Conservation (phyloP, 192 early-diverging fungal genomes). For the Coemansia interrupta region DNA sequence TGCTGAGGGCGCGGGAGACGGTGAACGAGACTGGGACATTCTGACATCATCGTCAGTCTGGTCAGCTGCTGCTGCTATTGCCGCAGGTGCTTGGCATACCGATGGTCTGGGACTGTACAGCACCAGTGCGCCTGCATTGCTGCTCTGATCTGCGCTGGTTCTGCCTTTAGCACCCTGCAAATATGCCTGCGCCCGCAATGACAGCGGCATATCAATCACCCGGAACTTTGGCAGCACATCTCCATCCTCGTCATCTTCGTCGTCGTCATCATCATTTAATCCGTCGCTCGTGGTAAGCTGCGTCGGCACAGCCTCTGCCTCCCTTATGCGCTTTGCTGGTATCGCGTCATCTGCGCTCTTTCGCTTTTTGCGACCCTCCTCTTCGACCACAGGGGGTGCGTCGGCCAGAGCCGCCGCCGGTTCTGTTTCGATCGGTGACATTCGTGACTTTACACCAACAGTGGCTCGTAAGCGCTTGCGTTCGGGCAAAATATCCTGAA, state of each 20-base stretch:
- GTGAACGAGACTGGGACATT: no score
- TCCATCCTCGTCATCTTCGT: slow-evolving; percentile 1
- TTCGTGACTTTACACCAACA: no score
- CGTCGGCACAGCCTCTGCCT: neutral
- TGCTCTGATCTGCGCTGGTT: neutral
- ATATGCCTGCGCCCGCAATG: slow-evolving; percentile 12
- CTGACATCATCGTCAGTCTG: neutral
- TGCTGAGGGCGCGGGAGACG: neutral
- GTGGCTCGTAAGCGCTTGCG: no score
- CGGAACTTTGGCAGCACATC: neutral
- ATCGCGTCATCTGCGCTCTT: no score
- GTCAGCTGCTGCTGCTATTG: neutral
- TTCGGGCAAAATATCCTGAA: neutral
- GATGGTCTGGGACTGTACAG: slow-evolving; percentile 14
- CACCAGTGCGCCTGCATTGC: slow-evolving; percentile 12
- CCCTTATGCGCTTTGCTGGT: no score
- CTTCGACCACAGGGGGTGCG: no score
- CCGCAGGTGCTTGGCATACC: neutral
- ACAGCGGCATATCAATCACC: slow-evolving; percentile 17
- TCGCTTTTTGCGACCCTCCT: no score
- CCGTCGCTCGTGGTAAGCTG: neutral
- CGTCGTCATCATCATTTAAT: neutral
- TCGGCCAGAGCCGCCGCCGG: no score
- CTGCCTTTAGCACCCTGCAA: neutral
- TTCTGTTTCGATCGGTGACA: no score